Percentiles rank a stretch among this genome's conserved stretches.
phyloP scores from a whole-genome alignment of 768 basidiomycete genomes.

The Tylopilus sp. region DNA sequence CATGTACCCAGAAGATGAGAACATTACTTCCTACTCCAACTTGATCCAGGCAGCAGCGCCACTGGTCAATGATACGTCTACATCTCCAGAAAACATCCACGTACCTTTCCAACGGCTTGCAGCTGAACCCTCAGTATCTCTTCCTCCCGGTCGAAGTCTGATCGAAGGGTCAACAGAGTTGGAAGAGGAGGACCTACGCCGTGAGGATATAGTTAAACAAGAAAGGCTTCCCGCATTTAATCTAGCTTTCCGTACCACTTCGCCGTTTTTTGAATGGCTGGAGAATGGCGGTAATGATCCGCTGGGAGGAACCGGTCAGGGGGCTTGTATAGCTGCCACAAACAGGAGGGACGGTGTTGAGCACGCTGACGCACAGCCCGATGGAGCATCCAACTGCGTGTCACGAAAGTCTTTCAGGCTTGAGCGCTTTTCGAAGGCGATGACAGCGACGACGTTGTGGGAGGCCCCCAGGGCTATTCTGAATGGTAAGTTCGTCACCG shows the following conservation, averaged over 20 bases:
- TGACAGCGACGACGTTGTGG: conserved; percentile 72
- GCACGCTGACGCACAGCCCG: background rate
- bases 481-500: conserved; percentile 39
- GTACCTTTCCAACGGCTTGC: background rate
- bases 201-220: background rate
- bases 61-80: background rate
- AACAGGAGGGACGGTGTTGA: background rate
- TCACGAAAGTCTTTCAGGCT: conserved; percentile 47
- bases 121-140: background rate
- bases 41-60: background rate
- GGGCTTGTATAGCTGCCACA: conserved; percentile 8
- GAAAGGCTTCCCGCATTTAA: conserved; percentile 55
- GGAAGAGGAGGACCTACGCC: background rate
- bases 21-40: background rate
- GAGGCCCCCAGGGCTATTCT: conserved; percentile 60
- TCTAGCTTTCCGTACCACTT: conserved; percentile 56
- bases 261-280: conserved; percentile 70
- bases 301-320: conserved; percentile 21
- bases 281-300: conserved; percentile 49
- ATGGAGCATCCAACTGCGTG: background rate
- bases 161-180: background rate
- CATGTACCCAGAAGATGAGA: conserved; percentile 11
- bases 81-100: background rate
- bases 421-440: conserved; percentile 70
- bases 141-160: background rate